A percentile compares a stretch with the other conserved stretches of the same genome.
Conservation (phyloP, 1,139 yeast species). For the Suhomyces ambrosiae region DNA sequence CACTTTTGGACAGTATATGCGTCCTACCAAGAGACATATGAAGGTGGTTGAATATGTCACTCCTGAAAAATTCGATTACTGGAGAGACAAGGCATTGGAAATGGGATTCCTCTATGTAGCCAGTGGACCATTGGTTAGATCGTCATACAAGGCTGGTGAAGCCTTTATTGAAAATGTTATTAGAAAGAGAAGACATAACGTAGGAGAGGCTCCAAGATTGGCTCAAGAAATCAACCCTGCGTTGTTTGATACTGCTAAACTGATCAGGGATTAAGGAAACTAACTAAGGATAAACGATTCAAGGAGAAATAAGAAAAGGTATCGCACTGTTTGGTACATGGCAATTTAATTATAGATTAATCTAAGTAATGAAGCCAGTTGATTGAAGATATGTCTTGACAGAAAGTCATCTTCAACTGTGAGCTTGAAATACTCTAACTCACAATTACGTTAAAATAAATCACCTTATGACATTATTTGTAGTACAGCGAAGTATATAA, state of each 20-base stretch:
- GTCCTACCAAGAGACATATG: slow-evolving; percentile 98
- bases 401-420: no score
- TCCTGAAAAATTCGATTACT: slow-evolving; percentile 93
- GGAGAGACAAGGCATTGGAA: slow-evolving; percentile 86
- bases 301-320: neutral
- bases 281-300: no score
- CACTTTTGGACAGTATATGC: slow-evolving; percentile 98
- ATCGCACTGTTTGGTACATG: neutral
- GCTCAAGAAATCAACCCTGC: slow-evolving; percentile 27
- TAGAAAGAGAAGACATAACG: slow-evolving; percentile 65
- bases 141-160: slow-evolving; percentile 98
- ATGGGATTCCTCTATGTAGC: slow-evolving; percentile 97
- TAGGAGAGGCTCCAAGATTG: slow-evolving; percentile 47
- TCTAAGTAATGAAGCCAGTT: no score
- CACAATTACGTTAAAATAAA: no score
- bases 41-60: slow-evolving; percentile 93
- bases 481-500: no score
- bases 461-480: no score
- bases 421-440: no score
- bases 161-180: slow-evolving; percentile 94
- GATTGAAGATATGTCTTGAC: no score
- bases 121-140: slow-evolving; percentile 94
- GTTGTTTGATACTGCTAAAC: slow-evolving; percentile 8
- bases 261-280: slow-evolving; percentile 8
- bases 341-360: no score